Evolutionary conservation across 129 eudicot genomes (phyloP).

Genomic region (Pulicaria dysenterica): DNA sequence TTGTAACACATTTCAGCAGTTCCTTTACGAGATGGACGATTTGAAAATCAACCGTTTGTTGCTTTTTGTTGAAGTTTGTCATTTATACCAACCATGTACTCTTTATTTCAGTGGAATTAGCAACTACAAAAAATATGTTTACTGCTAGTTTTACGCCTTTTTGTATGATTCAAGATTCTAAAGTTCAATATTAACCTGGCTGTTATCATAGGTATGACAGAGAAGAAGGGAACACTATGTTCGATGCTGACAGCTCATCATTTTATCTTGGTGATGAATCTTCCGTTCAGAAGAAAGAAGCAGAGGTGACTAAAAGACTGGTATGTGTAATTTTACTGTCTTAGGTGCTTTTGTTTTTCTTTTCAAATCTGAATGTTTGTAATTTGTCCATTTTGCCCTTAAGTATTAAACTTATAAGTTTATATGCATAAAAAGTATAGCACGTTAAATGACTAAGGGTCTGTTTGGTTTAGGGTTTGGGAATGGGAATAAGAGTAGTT

Average conservation of each 20-base stretch:
- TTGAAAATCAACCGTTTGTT: neutral
- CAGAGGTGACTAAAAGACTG: conserved; percentile 60
- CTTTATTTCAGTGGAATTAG: neutral
- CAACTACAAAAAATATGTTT: neutral
- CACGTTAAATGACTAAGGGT: too few species aligned
- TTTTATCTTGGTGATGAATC: conserved; percentile 62
- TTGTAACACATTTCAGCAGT: neutral
- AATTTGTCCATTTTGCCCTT: too few species aligned
- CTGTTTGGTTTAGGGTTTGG: too few species aligned
- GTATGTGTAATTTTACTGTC: conserved; percentile 36
- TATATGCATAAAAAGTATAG: too few species aligned
- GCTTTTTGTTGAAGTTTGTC: neutral
- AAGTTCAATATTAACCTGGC: neutral
- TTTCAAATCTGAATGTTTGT: too few species aligned
- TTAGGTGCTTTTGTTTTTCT: too few species aligned
- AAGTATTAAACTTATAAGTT: too few species aligned
- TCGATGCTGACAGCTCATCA: conserved; percentile 65
- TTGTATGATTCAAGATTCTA: neutral
- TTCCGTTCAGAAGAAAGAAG: conserved; percentile 63
- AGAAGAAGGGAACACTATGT: conserved; percentile 61
- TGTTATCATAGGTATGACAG: conserved; percentile 58
- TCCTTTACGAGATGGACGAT: neutral
- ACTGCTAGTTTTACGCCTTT: neutral
- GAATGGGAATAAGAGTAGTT: too few species aligned
- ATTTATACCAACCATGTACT: neutral